A percentile compares a stretch with the other conserved stretches of the same genome.
These are phyloP conservation scores for Oleoguttula mirabilis DNA, from an alignment of 495 filamentous ascomycete genomes.

Conservation along the genomic window DNA sequence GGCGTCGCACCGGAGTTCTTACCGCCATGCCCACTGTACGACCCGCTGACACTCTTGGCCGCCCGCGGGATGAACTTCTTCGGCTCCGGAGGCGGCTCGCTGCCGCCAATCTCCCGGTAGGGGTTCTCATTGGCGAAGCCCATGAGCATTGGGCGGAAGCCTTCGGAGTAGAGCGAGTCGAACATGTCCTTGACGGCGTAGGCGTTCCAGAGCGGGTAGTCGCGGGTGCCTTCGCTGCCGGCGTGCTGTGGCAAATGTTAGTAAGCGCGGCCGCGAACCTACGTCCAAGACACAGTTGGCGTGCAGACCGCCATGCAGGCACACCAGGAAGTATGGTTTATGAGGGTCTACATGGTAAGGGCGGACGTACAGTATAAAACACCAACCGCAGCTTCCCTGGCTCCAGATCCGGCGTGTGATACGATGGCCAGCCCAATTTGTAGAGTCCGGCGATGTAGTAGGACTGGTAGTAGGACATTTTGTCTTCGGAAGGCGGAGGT, in stretches of 20 bases:
- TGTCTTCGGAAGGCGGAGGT: slow-evolving; percentile 1
- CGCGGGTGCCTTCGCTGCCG: slow-evolving; percentile 15
- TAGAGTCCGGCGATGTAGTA: slow-evolving; percentile 8
- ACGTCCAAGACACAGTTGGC: no score
- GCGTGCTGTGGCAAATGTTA: slow-evolving; percentile 9
- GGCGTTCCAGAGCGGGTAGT: slow-evolving; percentile 12
- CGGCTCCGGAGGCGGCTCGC: slow-evolving; percentile 10
- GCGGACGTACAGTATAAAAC: slow-evolving; percentile 16
- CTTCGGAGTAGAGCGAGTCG: slow-evolving; percentile 13
- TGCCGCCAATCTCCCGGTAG: slow-evolving; percentile 19
- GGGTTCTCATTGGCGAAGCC: slow-evolving; percentile 20
- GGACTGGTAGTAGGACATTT: slow-evolving; percentile 9
- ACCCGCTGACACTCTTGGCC: slow-evolving; percentile 7
- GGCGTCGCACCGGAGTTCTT: slow-evolving; percentile 7
- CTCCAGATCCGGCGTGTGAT: slow-evolving; percentile 8
- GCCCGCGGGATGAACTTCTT: slow-evolving; percentile 11
- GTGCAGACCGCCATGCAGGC: no score
- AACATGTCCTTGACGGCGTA: slow-evolving; percentile 17
- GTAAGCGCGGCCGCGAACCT: no score
- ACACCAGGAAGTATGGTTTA: no score
- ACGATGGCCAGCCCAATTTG: slow-evolving; percentile 14
- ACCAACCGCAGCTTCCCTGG: slow-evolving; percentile 12
- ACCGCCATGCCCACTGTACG: slow-evolving; percentile 10
- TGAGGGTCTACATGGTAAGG: no score
- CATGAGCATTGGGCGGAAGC: slow-evolving; percentile 18